These are phyloP conservation scores for Avena insularis DNA, from an alignment of 176 grass and related monocot species.

Conservation along the genomic window DNA sequence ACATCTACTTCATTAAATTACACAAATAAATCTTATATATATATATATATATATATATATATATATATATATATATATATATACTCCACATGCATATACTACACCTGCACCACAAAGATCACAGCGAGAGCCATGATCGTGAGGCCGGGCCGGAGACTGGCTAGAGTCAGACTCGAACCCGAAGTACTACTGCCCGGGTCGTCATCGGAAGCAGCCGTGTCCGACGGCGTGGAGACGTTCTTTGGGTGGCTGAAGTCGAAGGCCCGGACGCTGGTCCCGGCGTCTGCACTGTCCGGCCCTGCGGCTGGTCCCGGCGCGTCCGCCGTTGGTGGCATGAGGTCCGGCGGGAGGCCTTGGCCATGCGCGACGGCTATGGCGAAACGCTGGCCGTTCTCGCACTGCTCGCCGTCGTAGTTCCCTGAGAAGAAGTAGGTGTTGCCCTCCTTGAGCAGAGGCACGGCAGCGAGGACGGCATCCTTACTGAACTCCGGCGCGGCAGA, in stretches of 20 bases:
- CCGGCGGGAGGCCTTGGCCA: conserved; percentile 82
- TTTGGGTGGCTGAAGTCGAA: conserved; percentile 76
- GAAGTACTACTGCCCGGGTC: neutral
- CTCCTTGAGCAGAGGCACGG: conserved; percentile 84
- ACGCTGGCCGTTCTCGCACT: conserved; percentile 83
- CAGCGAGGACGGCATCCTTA: conserved; percentile 68
- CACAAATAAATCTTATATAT: neutral
- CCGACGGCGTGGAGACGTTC: conserved; percentile 34
- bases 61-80: too few species aligned
- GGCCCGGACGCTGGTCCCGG: neutral
- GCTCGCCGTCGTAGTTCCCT: conserved; percentile 86
- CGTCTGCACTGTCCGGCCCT: conserved; percentile 28
- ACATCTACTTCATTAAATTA: neutral
- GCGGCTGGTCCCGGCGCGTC: conserved; percentile 52
- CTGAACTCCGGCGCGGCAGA: conserved; percentile 83
- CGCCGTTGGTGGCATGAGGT: conserved; percentile 56
- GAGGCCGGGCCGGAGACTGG: neutral
- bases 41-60: neutral
- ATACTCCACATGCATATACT: neutral
- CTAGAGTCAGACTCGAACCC: conserved; percentile 8
- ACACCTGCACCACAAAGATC: neutral
- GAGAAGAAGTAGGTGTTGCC: conserved; percentile 85
- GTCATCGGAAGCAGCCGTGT: neutral
- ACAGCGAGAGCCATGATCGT: neutral
- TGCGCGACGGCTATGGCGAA: conserved; percentile 74